Percentiles rank a stretch among this genome's conserved stretches.
phyloP scores from a whole-genome alignment of 345 rosid species.

The thale cress (Arabidopsis thaliana) region TAIR10.1 NC_003076.8:4058001-4058500 shows the following conservation, averaged over 20 bases:
- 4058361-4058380: constrained; percentile 83
- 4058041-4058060: constrained; percentile 91
- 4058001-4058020: constrained; percentile 66
- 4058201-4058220: constrained; percentile 73
- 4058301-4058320: constrained; percentile 65
- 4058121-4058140: constrained; percentile 87
- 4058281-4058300: constrained; percentile 88
- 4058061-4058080: constrained; percentile 92
- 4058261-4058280: constrained; percentile 66
- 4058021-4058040: constrained; percentile 61
- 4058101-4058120: constrained; percentile 92
- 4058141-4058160: constrained; percentile 81
- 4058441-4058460: constrained; percentile 77
- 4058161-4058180: constrained; percentile 89
- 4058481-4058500: constrained; percentile 59
- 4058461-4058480: constrained; percentile 59
- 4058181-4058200: constrained; percentile 58
- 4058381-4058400: constrained; percentile 88
- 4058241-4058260: constrained; percentile 91
- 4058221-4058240: constrained; percentile 78
- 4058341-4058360: constrained; percentile 82
- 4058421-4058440: constrained; percentile 61
- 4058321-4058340: constrained; percentile 80
- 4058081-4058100: constrained; percentile 85
- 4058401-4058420: constrained; percentile 79